Evolutionary conservation across 2,329 filamentous ascomycete genomes (phyloP).

Genomic region (Xylariaceae sp.): DNA sequence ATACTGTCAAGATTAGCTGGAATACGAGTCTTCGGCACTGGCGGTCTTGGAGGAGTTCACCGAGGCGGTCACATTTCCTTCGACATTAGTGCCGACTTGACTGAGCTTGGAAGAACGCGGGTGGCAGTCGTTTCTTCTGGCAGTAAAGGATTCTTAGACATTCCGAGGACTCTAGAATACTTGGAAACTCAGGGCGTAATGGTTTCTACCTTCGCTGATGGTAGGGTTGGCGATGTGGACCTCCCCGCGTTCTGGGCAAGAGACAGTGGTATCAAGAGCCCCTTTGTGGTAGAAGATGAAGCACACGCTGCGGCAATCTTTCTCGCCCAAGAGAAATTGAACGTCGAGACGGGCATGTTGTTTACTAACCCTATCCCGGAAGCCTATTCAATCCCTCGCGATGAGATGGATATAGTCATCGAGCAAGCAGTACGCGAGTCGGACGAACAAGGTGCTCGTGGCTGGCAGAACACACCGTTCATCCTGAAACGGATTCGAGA

Average conservation of each 20-base stretch:
- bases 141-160: conserved; percentile 94
- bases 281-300: conserved; percentile 69
- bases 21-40: conserved; percentile 90
- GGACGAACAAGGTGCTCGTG: conserved; percentile 60
- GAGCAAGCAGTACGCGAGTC: conserved; percentile 64
- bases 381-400: conserved; percentile 63
- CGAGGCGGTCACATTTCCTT: conserved; percentile 80
- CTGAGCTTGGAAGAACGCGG: conserved; percentile 83
- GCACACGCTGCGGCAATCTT: conserved; percentile 86
- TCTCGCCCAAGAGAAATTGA: conserved; percentile 68
- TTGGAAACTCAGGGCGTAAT: conserved; percentile 70
- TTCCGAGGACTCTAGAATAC: conserved; percentile 79
- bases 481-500: conserved; percentile 76
- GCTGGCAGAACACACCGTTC: conserved; percentile 80
- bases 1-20: conserved; percentile 80
- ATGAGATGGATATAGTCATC: conserved; percentile 67
- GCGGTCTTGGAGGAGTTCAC: conserved; percentile 91
- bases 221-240: conserved; percentile 66
- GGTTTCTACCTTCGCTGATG: conserved; percentile 87
- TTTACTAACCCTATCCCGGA: conserved; percentile 86
- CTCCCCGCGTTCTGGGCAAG: conserved; percentile 92
- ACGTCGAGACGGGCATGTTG: conserved; percentile 72
- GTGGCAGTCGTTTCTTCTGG: conserved; percentile 87
- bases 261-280: conserved; percentile 79
- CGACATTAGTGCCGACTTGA: conserved; percentile 94